Conservation (phyloP, 805 yeast species). For the Pichia nanzhaoensis region DNA sequence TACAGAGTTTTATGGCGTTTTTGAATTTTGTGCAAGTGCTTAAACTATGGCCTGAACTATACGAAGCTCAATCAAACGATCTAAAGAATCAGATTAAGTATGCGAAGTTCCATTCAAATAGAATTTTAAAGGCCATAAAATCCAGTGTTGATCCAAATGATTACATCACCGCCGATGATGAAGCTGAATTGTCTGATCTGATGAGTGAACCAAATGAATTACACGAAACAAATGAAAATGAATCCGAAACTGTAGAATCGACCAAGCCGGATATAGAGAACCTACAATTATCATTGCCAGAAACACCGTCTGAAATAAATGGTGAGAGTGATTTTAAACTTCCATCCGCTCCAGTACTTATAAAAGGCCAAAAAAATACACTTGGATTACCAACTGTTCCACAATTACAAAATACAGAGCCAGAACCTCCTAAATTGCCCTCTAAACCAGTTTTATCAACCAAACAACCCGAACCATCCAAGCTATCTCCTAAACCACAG, state of each 20-base stretch:
- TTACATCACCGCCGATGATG: conserved; percentile 36
- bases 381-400: conserved; percentile 27
- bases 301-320: conserved; percentile 17
- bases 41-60: conserved; percentile 35
- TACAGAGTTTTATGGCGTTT: conserved; percentile 46
- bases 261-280: conserved; percentile 13
- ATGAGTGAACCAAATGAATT: not conserved
- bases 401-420: conserved; percentile 6
- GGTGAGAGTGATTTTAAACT: conserved; percentile 24
- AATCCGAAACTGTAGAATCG: no score
- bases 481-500: conserved; percentile 1
- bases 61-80: conserved; percentile 17
- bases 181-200: conserved; percentile 17
- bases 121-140: conserved; percentile 45
- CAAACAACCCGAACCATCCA: not conserved
- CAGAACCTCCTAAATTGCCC: not conserved
- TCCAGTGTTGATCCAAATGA: conserved; percentile 55
- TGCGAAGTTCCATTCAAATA: conserved; percentile 55
- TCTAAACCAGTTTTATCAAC: not conserved
- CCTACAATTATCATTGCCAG: conserved; percentile 6
- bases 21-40: conserved; percentile 46
- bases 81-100: conserved; percentile 42
- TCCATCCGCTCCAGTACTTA: conserved; percentile 27
- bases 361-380: conserved; percentile 27
- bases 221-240: no score